phyloP scores from a whole-genome alignment of 1,284 basidiomycete genomes.

The Cutaneotrichosporon sp. region DNA sequence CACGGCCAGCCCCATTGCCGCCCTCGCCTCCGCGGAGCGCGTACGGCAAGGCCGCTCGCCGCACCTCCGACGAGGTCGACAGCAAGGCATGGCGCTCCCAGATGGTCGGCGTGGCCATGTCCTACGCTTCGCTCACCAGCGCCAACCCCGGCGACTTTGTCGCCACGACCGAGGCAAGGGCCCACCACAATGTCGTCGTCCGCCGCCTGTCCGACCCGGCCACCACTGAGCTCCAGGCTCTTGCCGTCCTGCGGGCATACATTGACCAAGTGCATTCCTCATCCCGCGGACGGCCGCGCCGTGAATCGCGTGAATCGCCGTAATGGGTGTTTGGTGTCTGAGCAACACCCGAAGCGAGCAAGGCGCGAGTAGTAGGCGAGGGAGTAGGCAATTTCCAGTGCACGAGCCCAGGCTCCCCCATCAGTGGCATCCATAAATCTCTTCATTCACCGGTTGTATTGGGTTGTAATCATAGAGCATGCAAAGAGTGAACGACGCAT shows the following conservation, averaged over 20 bases:
- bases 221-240: slow-evolving; percentile 9
- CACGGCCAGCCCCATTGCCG: background rate
- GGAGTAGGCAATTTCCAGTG: too few species aligned
- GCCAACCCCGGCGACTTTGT: slow-evolving; percentile 2
- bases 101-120: slow-evolving; percentile 6
- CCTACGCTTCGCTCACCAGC: background rate
- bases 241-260: slow-evolving; percentile 11
- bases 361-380: too few species aligned
- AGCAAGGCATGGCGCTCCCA: slow-evolving; percentile 7
- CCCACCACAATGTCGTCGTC: slow-evolving; percentile 1
- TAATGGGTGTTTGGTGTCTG: too few species aligned
- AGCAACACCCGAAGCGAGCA: too few species aligned
- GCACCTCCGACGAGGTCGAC: background rate
- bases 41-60: background rate
- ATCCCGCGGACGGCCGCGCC: background rate
- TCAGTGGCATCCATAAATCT: too few species aligned
- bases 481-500: too few species aligned
- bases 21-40: background rate
- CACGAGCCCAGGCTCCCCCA: too few species aligned
- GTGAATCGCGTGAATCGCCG: too few species aligned
- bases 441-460: too few species aligned
- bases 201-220: slow-evolving; percentile 8
- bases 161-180: background rate
- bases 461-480: too few species aligned
- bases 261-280: slow-evolving; percentile 9